A percentile compares a stretch with the other conserved stretches of the same genome.
phyloP scores from a whole-genome alignment of 139 green algal genomes.

The Medakamo hakoo region DNA sequence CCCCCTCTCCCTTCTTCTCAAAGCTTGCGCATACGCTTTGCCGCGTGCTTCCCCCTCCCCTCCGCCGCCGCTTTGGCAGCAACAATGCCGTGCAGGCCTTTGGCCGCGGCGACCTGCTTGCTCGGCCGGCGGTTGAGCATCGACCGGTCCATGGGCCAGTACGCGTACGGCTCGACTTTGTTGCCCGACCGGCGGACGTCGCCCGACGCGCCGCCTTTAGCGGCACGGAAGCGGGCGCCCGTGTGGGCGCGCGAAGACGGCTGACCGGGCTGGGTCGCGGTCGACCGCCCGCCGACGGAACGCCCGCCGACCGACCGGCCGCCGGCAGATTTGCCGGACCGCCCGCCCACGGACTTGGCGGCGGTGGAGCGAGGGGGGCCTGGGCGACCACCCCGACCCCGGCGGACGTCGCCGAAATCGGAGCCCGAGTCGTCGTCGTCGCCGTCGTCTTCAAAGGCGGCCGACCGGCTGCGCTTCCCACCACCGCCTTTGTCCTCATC shows the following conservation, averaged over 20 bases:
- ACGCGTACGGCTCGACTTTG: conserved; percentile 89
- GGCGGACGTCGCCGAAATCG: conserved; percentile 13
- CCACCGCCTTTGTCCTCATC: too few species aligned
- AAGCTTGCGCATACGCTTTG: too few species aligned
- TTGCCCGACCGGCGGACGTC: conserved; percentile 50
- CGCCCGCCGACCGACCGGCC: neutral
- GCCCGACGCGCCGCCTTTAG: conserved; percentile 32
- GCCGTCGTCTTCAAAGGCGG: neutral
- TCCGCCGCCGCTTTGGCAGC: too few species aligned
- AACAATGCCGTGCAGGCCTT: too few species aligned
- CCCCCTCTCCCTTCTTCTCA: too few species aligned
- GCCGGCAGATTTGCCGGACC: conserved; percentile 1
- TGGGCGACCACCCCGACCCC: neutral
- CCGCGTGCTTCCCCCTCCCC: too few species aligned
- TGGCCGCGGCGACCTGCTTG: conserved; percentile 37
- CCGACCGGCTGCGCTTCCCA: too few species aligned
- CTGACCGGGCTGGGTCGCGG: conserved; percentile 9
- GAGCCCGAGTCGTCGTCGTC: conserved; percentile 41
- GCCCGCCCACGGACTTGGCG: neutral
- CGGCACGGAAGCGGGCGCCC: conserved; percentile 51
- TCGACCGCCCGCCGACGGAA: conserved; percentile 2
- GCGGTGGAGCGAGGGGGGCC: neutral
- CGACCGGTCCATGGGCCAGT: conserved; percentile 91
- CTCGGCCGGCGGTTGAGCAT: conserved; percentile 76
- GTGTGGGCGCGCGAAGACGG: too few species aligned